Percentiles rank a stretch among this genome's conserved stretches.
Evolutionary conservation across 1,139 yeast species (phyloP).

Genomic region (Wickerhamomyces sp.): DNA sequence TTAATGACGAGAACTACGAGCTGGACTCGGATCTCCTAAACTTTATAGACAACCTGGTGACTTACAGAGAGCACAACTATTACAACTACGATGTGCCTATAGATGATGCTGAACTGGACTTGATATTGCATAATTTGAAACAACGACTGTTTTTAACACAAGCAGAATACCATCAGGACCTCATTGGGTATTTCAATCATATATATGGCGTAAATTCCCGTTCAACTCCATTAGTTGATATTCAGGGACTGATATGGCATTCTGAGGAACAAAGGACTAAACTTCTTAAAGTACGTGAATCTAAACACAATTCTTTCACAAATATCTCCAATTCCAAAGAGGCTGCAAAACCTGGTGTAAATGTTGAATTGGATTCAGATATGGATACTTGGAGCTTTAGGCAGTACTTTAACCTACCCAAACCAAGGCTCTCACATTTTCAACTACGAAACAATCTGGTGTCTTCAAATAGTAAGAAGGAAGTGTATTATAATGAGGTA

Average conservation of each 20-base stretch:
- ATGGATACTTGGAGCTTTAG: constrained; percentile 38
- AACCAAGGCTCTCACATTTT: constrained; percentile 51
- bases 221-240: constrained; percentile 5
- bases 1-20: constrained; percentile 6
- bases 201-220: too few species aligned
- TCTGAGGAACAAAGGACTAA: constrained; percentile 13
- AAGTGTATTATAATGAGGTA: constrained; percentile 12
- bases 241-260: constrained; percentile 27
- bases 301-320: constrained; percentile 21
- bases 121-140: constrained; percentile 3
- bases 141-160: too few species aligned
- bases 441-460: constrained; percentile 49
- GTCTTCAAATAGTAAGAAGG: constrained; percentile 2
- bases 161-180: too few species aligned
- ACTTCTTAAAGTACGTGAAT: constrained; percentile 17
- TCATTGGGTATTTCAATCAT: too few species aligned
- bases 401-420: constrained; percentile 40
- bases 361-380: constrained; percentile 8
- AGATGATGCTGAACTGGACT: constrained; percentile 1
- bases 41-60: constrained; percentile 5
- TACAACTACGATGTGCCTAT: neutral
- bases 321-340: constrained; percentile 20
- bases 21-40: constrained; percentile 8
- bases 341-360: constrained; percentile 11
- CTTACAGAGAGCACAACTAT: neutral